A percentile compares a stretch with the other conserved stretches of the same genome.
Evolutionary conservation across 2,329 filamentous ascomycete genomes (phyloP).

Genomic region (Claviceps africana): DNA sequence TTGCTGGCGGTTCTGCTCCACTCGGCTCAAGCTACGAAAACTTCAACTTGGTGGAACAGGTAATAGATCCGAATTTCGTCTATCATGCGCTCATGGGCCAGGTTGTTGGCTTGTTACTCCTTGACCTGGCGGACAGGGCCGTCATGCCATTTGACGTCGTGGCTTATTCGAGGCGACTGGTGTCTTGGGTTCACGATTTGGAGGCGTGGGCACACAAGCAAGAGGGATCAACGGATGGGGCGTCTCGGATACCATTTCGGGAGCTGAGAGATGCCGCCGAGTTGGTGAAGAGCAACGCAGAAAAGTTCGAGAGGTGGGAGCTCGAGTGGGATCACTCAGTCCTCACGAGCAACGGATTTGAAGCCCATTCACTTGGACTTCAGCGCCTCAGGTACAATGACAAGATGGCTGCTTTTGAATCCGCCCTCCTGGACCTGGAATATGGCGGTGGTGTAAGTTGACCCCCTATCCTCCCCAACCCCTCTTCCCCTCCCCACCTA

Average conservation of each 20-base stretch:
- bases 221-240: conserved; percentile 21
- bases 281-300: conserved; percentile 34
- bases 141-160: conserved; percentile 71
- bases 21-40: conserved; percentile 81
- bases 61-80: conserved; percentile 67
- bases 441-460: conserved; percentile 57
- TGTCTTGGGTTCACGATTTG: conserved; percentile 51
- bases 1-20: conserved; percentile 53
- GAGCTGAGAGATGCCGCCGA: conserved; percentile 41
- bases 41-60: conserved; percentile 68
- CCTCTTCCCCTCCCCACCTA: too few species aligned
- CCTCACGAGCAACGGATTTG: conserved; percentile 58
- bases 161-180: conserved; percentile 54
- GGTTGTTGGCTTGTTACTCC: conserved; percentile 65
- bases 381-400: conserved; percentile 65
- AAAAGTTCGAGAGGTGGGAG: conserved; percentile 63
- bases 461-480: too few species aligned
- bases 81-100: conserved; percentile 72
- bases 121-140: conserved; percentile 71
- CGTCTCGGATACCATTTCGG: conserved; percentile 14
- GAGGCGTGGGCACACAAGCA: conserved; percentile 48
- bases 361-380: conserved; percentile 52
- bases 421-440: conserved; percentile 64
- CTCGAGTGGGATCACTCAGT: conserved; percentile 61
- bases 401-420: conserved; percentile 70